These are phyloP conservation scores for Dalechampia spathulata DNA, from an alignment of 441 rosid species.

Conservation along the genomic window DNA sequence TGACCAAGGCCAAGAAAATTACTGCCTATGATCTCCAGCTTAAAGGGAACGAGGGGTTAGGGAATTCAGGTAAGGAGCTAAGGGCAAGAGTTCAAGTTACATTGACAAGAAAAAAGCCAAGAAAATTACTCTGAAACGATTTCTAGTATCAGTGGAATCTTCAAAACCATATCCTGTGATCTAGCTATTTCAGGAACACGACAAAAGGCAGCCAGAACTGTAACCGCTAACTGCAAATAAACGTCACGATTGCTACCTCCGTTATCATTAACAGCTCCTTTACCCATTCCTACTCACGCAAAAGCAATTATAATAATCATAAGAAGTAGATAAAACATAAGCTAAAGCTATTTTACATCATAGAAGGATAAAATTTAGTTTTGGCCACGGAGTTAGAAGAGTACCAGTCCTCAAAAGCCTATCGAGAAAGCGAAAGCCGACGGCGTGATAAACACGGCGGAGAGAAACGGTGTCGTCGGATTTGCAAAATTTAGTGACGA, in stretches of 20 bases:
- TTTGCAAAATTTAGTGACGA: conserved; percentile 71
- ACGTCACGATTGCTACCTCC: conserved; percentile 47
- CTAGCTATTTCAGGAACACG: conserved; percentile 71
- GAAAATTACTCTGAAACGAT: conserved; percentile 47
- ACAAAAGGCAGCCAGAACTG: conserved; percentile 74
- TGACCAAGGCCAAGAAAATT: too few relatives aligned
- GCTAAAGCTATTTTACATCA: too few relatives aligned
- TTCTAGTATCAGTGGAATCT: conserved; percentile 63
- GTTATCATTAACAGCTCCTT: conserved; percentile 28
- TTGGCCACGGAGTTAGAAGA: neutral
- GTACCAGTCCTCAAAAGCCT: conserved; percentile 75
- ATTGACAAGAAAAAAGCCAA: too few relatives aligned
- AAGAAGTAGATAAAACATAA: too few relatives aligned
- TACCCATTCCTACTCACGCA: conserved; percentile 33
- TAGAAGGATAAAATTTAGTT: too few relatives aligned
- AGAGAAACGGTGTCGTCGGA: conserved; percentile 55
- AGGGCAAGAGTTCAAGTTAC: too few relatives aligned
- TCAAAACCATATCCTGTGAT: conserved; percentile 60
- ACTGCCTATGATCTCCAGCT: too few relatives aligned
- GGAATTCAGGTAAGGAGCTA: too few relatives aligned
- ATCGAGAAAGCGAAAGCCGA: conserved; percentile 60
- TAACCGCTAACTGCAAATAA: conserved; percentile 65
- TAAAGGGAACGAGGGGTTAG: too few relatives aligned
- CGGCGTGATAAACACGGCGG: conserved; percentile 53
- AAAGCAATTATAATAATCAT: neutral